Conservation (phyloP, 192 early-diverging fungal genomes). For the Martensiomyces pterosporus region DNA sequence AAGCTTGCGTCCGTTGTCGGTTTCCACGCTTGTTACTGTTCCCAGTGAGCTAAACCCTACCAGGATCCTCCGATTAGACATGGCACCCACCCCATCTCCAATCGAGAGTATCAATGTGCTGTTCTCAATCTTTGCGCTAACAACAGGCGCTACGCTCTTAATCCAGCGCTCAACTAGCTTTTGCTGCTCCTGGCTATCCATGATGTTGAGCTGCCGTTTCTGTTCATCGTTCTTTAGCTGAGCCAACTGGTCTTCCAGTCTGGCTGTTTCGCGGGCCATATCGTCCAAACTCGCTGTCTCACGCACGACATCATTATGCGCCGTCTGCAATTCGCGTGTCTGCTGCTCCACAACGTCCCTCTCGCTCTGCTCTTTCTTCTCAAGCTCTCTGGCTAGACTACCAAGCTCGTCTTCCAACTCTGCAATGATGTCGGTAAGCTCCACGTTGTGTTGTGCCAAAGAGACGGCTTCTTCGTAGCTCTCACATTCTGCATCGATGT, state of each 20-base stretch:
- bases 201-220: slow-evolving; percentile 31
- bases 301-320: slow-evolving; percentile 46
- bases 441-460: slow-evolving; percentile 24
- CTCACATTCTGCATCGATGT: slow-evolving; percentile 28
- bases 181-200: slow-evolving; percentile 49
- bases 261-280: slow-evolving; percentile 28
- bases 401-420: slow-evolving; percentile 40
- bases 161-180: slow-evolving; percentile 42
- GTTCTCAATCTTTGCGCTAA: slow-evolving; percentile 40
- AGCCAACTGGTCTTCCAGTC: slow-evolving; percentile 29
- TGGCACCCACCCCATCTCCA: slow-evolving; percentile 41
- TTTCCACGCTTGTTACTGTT: slow-evolving; percentile 27
- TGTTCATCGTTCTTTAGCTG: slow-evolving; percentile 46
- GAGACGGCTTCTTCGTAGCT: slow-evolving; percentile 22
- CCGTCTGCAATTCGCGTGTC: slow-evolving; percentile 42
- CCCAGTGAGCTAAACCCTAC: slow-evolving; percentile 40
- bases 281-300: slow-evolving; percentile 43
- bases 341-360: slow-evolving; percentile 41
- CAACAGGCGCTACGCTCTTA: slow-evolving; percentile 37
- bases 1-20: slow-evolving; percentile 40
- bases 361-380: slow-evolving; percentile 40
- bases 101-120: slow-evolving; percentile 40
- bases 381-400: slow-evolving; percentile 14
- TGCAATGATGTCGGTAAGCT: slow-evolving; percentile 15
- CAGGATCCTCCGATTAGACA: slow-evolving; percentile 43